A percentile compares a stretch with the other conserved stretches of the same genome.
phyloP scores from a whole-genome alignment of 202 grass and related monocot species.

The Panicum virgatum region DNA sequence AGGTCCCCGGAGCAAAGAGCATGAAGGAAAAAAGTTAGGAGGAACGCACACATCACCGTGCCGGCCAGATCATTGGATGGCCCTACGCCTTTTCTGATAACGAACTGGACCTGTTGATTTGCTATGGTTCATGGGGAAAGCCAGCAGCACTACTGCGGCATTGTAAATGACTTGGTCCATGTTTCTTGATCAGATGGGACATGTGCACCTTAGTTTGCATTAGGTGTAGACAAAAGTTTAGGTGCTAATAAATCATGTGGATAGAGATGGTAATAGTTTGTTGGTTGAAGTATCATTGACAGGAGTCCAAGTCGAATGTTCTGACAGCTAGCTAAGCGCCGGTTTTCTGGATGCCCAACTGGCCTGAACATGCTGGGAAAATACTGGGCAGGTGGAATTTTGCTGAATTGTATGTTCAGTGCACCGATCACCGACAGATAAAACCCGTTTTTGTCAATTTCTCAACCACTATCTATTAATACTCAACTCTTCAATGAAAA shows the following conservation, averaged over 20 bases:
- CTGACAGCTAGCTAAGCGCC: not conserved
- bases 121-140: not conserved
- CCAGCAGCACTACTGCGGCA: slow-evolving; percentile 3
- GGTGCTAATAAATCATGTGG: slow-evolving; percentile 28
- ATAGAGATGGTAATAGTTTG: slow-evolving; percentile 1
- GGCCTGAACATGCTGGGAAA: not conserved
- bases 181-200: not conserved
- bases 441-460: slow-evolving; percentile 1
- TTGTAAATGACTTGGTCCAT: not conserved
- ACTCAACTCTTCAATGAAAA: not conserved
- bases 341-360: slow-evolving; percentile 5
- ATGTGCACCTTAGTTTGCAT: slow-evolving; percentile 9
- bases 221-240: not conserved
- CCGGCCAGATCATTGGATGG: slow-evolving; percentile 30
- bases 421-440: not conserved
- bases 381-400: not conserved
- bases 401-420: not conserved
- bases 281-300: not conserved
- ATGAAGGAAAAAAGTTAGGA: slow-evolving; percentile 12
- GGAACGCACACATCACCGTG: slow-evolving; percentile 21
- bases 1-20: not conserved
- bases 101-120: not conserved
- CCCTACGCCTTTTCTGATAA: not conserved
- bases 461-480: not conserved
- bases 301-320: not conserved